A percentile compares a stretch with the other conserved stretches of the same genome.
Conservation (phyloP, 805 yeast species). For the Sugiyamaella americana region DNA sequence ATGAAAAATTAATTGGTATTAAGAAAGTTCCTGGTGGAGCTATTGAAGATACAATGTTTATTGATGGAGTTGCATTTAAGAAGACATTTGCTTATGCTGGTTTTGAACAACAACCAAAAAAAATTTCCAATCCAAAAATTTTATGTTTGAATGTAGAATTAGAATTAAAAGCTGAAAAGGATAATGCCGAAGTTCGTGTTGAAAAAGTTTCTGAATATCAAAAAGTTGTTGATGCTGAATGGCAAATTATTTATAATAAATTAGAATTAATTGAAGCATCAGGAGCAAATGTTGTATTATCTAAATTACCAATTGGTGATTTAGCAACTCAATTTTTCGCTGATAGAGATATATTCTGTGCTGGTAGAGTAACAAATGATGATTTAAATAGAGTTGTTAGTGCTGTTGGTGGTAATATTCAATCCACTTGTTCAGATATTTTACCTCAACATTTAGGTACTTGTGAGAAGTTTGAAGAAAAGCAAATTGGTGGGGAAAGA, state of each 20-base stretch:
- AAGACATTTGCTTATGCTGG: conserved; percentile 98
- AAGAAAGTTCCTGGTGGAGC: conserved; percentile 95
- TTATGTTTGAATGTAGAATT: conserved; percentile 84
- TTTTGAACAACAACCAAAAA: conserved; percentile 96
- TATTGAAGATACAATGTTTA: conserved; percentile 84
- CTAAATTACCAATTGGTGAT: conserved; percentile 95
- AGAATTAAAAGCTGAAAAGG: conserved; percentile 96
- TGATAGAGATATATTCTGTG: conserved; percentile 92
- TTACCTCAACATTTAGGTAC: conserved; percentile 70
- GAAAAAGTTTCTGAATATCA: conserved; percentile 92
- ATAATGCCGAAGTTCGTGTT: conserved; percentile 96
- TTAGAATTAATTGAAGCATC: conserved; percentile 73
- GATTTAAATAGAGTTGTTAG: conserved; percentile 88
- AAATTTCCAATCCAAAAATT: conserved; percentile 71
- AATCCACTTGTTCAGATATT: conserved; percentile 60
- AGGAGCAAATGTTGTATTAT: conserved; percentile 89
- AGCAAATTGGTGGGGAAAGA: conserved; percentile 93
- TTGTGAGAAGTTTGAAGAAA: conserved; percentile 82
- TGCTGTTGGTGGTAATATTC: conserved; percentile 91
- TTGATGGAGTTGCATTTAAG: conserved; percentile 94
- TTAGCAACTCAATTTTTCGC: conserved; percentile 98
- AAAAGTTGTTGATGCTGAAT: conserved; percentile 97
- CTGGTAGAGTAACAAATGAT: conserved; percentile 85
- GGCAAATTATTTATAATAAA: conserved; percentile 87
- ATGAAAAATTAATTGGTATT: conserved; percentile 87